Percentiles rank a stretch among this genome's conserved stretches.
phyloP scores from a whole-genome alignment of 768 basidiomycete genomes.

The Pleurotus eryngii region DNA sequence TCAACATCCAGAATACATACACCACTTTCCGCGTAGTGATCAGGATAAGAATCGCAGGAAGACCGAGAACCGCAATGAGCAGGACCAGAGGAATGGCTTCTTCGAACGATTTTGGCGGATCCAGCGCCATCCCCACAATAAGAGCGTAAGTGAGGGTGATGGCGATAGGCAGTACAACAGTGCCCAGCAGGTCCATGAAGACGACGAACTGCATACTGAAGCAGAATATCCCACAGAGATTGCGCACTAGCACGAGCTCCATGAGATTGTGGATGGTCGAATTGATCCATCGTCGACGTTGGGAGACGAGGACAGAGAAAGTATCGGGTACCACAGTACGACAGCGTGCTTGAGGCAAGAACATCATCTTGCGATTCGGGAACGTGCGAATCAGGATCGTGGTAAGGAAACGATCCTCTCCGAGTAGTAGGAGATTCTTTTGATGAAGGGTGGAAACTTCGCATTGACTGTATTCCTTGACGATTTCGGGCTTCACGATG shows the following conservation, averaged over 20 bases:
- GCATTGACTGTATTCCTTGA: conserved; percentile 94
- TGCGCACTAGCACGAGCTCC: conserved; percentile 95
- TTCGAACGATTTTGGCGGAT: conserved; percentile 80
- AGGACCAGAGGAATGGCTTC: conserved; percentile 93
- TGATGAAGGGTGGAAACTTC: conserved; percentile 94
- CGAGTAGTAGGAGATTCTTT: conserved; percentile 93
- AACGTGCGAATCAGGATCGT: conserved; percentile 96
- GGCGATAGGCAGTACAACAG: conserved; percentile 90
- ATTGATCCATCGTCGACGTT: conserved; percentile 99
- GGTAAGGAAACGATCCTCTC: conserved; percentile 98
- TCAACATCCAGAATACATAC: conserved; percentile 97
- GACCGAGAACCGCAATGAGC: conserved; percentile 85
- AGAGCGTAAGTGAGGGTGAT: conserved; percentile 88
- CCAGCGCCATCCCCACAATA: conserved; percentile 74
- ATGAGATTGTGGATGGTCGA: conserved; percentile 99
- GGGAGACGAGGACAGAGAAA: conserved; percentile 88
- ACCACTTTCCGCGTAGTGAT: conserved; percentile 93
- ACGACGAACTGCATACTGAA: conserved; percentile 99
- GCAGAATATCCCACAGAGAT: conserved; percentile 98
- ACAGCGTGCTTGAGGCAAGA: conserved; percentile 93
- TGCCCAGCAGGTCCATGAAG: conserved; percentile 93
- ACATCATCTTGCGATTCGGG: conserved; percentile 99
- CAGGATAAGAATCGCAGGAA: conserved; percentile 89
- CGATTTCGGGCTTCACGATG: conserved; percentile 94
- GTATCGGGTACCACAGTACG: conserved; percentile 96